Evolutionary conservation across 75 land plant genomes (phyloP), one percentile per base, ranked within the genome.

Genomic region (Selaginella tamariscina): DNA sequence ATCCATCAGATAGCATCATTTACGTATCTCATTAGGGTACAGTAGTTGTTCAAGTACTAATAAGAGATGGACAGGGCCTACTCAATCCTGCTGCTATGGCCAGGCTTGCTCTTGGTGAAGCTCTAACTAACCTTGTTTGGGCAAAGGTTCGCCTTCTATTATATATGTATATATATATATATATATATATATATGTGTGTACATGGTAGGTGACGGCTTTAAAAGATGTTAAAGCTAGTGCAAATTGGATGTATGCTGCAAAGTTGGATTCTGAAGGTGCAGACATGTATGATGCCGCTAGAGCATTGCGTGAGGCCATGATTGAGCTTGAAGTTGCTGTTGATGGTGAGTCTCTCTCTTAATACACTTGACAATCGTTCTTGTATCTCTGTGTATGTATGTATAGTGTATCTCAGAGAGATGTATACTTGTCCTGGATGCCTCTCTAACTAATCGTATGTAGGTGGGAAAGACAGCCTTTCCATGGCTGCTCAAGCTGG

Each of bases 241-340:
- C 90, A 2, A 93, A 93, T 65, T 93, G 95, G 98, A 89, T 93
- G 98, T 93, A 88, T 79, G 98, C 98, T 69, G 98, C 98, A 39
- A 93, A 93, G 71, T 81, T 93, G 56, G 95, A 86, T 71, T 92
- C 85, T 32, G 98, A 93, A 74, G 98, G 98, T 49, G 98, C 94
- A 68, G 81, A 62, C 31, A 88, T 93, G 98, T 93, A 93, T 80
- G 98, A 88, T 82, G 95, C 94, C 56, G 98, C 98, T 56, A 73
- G 65, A 1, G 89, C 94, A 33, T 82, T 93, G 31, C 67, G 85
- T 24, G 95, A 88, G 29, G 81, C 86, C 64, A 93, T 93, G 94
- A 84, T 93, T 65, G 83, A 81, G 56, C 81, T 93, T 31, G 91
- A 92, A 24, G 82, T 93, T 73, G 98, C 98, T 33, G 86, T 93